These are phyloP conservation scores for Trichosporon inkin DNA, from an alignment of 1,284 basidiomycete genomes.

Conservation along the genomic window DNA sequence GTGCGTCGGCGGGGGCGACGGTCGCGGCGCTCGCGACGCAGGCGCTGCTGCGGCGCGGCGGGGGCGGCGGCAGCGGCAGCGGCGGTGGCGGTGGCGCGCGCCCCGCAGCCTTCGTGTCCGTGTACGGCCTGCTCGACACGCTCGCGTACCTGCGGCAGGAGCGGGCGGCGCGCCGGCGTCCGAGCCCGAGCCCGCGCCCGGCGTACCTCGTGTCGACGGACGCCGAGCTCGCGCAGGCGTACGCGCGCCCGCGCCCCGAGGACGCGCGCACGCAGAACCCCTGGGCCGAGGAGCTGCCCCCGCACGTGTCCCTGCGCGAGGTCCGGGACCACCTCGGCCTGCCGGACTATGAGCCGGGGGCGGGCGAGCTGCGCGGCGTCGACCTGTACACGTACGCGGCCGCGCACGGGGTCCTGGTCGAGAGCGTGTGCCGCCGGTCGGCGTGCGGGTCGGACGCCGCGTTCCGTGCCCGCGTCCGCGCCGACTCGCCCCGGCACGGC, in stretches of 20 bases:
- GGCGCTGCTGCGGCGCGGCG: not conserved
- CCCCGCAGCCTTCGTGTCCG: slow-evolving; percentile 13
- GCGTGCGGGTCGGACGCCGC: slow-evolving; percentile 14
- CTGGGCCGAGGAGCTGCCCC: slow-evolving; percentile 19
- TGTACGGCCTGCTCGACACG: slow-evolving; percentile 19
- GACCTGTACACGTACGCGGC: slow-evolving; percentile 20
- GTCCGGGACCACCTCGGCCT: slow-evolving; percentile 12
- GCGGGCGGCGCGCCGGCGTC: not conserved
- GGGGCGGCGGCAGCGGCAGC: not conserved
- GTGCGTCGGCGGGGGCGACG: slow-evolving; percentile 17
- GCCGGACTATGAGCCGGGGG: slow-evolving; percentile 10
- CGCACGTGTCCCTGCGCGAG: slow-evolving; percentile 12
- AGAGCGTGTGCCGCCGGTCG: slow-evolving; percentile 21
- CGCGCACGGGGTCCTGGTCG: slow-evolving; percentile 15
- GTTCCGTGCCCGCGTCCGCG: slow-evolving; percentile 14
- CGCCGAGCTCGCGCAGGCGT: not conserved
- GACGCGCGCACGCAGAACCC: slow-evolving; percentile 13
- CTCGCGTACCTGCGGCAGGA: slow-evolving; percentile 13
- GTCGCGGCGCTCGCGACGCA: slow-evolving; percentile 17
- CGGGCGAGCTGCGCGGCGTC: not conserved
- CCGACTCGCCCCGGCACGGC: slow-evolving; percentile 18
- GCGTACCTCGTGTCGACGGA: slow-evolving; percentile 11
- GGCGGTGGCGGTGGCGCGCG: not conserved
- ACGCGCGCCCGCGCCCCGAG: not conserved
- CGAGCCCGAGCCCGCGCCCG: not conserved